Conservation (phyloP, 2,329 filamentous ascomycete genomes). For the Colletotrichum caudatum region DNA sequence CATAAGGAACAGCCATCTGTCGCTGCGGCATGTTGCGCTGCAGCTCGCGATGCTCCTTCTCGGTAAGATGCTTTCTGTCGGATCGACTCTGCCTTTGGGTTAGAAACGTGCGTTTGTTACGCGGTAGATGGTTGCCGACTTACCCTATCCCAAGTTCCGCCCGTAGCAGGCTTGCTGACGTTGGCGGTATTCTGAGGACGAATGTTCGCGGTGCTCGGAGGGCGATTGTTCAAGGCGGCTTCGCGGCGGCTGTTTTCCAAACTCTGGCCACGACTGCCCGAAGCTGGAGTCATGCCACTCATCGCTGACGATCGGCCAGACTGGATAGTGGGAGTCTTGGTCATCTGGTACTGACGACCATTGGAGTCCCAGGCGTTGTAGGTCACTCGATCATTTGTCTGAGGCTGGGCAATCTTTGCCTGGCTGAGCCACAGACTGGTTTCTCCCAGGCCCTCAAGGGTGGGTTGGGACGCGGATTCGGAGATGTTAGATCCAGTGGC, state of each 20-base stretch:
- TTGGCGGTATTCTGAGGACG: not conserved
- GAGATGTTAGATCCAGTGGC: not conserved
- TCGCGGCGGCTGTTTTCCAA: not conserved
- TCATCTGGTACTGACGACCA: conserved; percentile 43
- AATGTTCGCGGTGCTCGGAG: not conserved
- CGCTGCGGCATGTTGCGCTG: conserved; percentile 22
- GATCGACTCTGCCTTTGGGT: conserved; percentile 9
- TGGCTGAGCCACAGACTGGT: conserved; percentile 14
- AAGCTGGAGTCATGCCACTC: not conserved
- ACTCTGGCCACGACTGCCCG: not conserved
- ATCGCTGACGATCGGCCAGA: conserved; percentile 5
- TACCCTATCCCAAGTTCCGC: conserved; percentile 10
- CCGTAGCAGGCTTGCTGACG: not conserved
- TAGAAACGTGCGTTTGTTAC: not conserved
- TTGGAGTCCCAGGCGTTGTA: conserved; percentile 48
- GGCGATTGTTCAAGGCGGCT: not conserved
- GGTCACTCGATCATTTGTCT: not conserved
- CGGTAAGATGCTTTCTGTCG: conserved; percentile 32
- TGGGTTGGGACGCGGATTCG: not conserved
- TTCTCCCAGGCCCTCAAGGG: not conserved
- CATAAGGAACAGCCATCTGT: conserved; percentile 4
- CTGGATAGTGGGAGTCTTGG: conserved; percentile 45
- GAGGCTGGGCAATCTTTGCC: not conserved
- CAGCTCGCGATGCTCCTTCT: conserved; percentile 27
- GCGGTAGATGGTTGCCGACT: not conserved